Evolutionary conservation across 2,329 filamentous ascomycete genomes (phyloP).

Genomic region (Fusarium floridanum): DNA sequence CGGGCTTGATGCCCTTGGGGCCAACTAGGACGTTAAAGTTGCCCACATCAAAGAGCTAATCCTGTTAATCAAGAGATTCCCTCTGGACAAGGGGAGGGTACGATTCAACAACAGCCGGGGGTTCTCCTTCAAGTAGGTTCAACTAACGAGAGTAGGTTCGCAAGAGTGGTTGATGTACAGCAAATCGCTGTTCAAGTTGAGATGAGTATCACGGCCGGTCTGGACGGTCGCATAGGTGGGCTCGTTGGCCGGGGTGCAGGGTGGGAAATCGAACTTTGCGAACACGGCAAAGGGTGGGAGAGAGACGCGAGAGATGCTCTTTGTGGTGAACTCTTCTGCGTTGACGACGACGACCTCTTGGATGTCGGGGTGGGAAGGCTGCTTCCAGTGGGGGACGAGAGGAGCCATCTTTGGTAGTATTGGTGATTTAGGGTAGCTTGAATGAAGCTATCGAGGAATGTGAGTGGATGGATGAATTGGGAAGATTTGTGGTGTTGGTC

Average conservation of each 20-base stretch:
- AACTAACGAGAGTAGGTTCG: constrained; percentile 72
- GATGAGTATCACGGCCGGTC: constrained; percentile 66
- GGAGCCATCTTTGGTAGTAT: constrained; percentile 62
- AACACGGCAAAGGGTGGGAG: constrained; percentile 74
- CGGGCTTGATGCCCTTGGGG: constrained; percentile 65
- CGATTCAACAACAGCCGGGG: constrained; percentile 14
- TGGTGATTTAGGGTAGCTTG: constrained; percentile 8
- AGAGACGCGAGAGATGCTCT: constrained; percentile 67
- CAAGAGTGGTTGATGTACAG: constrained; percentile 78
- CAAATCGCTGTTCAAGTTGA: constrained; percentile 75
- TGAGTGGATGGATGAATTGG: neutral
- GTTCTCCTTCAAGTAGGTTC: constrained; percentile 31
- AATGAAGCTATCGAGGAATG: constrained; percentile 13
- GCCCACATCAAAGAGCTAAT: constrained; percentile 71
- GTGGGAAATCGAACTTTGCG: constrained; percentile 75
- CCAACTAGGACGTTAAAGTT: constrained; percentile 70
- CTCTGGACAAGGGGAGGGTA: neutral
- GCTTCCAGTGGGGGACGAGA: constrained; percentile 69
- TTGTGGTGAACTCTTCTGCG: constrained; percentile 68
- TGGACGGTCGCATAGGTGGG: constrained; percentile 76
- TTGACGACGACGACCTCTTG: constrained; percentile 67
- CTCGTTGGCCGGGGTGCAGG: constrained; percentile 66
- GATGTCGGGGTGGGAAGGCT: constrained; percentile 70
- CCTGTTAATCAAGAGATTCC: constrained; percentile 18
- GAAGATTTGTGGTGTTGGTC: neutral